Evolutionary conservation across 257 asterid genomes (phyloP).

Genomic region (Henckelia pumila): DNA sequence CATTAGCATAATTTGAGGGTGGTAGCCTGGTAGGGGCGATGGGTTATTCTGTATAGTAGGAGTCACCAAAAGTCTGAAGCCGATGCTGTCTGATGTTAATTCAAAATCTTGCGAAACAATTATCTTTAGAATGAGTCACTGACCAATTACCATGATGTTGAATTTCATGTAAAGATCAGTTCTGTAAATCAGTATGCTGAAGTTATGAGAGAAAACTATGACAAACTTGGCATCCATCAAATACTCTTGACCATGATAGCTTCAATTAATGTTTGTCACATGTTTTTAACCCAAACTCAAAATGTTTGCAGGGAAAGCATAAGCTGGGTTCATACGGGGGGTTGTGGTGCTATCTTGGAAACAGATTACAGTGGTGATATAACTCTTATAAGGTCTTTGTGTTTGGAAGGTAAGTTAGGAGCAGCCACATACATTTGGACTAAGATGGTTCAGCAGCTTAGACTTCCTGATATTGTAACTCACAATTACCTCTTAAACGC

Average conservation of each 20-base stretch:
- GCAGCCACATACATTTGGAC: slow-evolving; percentile 58
- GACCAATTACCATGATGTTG: not conserved
- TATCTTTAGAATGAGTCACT: not conserved
- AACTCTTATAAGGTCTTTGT: slow-evolving; percentile 50
- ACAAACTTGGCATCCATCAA: slow-evolving; percentile 1
- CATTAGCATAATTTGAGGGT: not conserved
- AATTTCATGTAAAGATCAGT: not conserved
- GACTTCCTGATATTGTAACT: slow-evolving; percentile 56
- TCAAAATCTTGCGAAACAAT: not conserved
- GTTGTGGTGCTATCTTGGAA: slow-evolving; percentile 29
- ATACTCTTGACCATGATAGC: slow-evolving; percentile 9
- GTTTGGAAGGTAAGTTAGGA: slow-evolving; percentile 64
- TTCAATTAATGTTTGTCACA: slow-evolving; percentile 21
- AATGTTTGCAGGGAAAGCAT: slow-evolving; percentile 46
- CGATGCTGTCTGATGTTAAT: not conserved
- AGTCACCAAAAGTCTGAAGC: not conserved
- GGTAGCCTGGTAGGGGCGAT: not conserved
- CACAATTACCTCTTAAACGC: slow-evolving; percentile 74
- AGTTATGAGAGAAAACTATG: not conserved
- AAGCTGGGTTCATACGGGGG: slow-evolving; percentile 34
- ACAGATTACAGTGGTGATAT: slow-evolving; percentile 29
- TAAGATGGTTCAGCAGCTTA: slow-evolving; percentile 46
- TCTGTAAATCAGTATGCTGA: not conserved
- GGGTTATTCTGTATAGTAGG: not conserved
- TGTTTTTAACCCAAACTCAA: not conserved